Conservation (phyloP, 192 early-diverging fungal genomes). For the Coemansia nantahalensis region DNA sequence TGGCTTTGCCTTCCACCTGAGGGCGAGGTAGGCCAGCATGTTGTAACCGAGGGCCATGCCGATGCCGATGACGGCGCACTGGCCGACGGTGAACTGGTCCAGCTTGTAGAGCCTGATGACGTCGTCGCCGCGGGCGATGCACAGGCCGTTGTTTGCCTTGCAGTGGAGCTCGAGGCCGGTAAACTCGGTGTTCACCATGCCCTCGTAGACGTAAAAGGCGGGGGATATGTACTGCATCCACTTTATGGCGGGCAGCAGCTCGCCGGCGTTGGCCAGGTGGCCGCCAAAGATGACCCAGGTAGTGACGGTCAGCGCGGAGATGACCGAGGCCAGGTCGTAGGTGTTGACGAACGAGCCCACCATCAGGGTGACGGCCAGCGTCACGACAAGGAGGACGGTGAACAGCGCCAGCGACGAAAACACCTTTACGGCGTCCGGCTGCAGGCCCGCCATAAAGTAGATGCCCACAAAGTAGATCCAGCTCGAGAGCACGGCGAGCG, state of each 20-base stretch:
- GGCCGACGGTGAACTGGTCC: conserved; percentile 42
- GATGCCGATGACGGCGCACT: conserved; percentile 37
- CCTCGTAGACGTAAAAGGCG: conserved; percentile 49
- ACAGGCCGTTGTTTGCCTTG: conserved; percentile 43
- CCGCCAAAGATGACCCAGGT: conserved; percentile 53
- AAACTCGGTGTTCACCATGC: conserved; percentile 52
- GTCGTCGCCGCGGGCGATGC: conserved; percentile 48
- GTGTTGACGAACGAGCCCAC: conserved; percentile 45
- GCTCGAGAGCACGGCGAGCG: conserved; percentile 45
- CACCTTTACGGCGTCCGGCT: conserved; percentile 23
- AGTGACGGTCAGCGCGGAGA: conserved; percentile 35
- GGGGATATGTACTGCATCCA: conserved; percentile 56
- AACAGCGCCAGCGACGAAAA: conserved; percentile 41
- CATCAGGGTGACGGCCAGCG: conserved; percentile 43
- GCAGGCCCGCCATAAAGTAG: conserved; percentile 53
- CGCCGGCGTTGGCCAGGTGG: conserved; percentile 50
- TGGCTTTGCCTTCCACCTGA: conserved; percentile 51
- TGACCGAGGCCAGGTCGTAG: conserved; percentile 44
- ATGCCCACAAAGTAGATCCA: conserved; percentile 49
- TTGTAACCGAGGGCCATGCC: conserved; percentile 42
- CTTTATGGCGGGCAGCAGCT: conserved; percentile 42
- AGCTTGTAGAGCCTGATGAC: conserved; percentile 44
- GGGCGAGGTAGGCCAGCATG: conserved; percentile 39
- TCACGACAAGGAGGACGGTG: conserved; percentile 36
- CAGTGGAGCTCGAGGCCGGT: conserved; percentile 41